Percentiles rank a stretch among this genome's conserved stretches.
Conservation (phyloP, 2,329 filamentous ascomycete species). For the Beauveria medogensis region DNA sequence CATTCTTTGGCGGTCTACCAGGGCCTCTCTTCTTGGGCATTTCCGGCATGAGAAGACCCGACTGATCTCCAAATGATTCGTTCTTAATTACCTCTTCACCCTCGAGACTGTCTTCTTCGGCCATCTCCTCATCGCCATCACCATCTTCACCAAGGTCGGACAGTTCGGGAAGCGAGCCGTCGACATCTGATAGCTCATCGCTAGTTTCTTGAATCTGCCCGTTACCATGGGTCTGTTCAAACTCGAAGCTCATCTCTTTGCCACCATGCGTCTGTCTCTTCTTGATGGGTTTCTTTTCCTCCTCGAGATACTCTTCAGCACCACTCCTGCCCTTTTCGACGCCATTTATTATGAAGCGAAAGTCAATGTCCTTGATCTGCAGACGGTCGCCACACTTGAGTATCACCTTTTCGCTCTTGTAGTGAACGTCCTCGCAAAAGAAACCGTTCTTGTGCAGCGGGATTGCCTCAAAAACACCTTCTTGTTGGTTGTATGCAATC, state of each 20-base stretch:
- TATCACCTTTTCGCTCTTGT: constrained; percentile 46
- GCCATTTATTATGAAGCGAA: constrained; percentile 61
- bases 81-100: constrained; percentile 20
- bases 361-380: constrained; percentile 62
- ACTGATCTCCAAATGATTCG: constrained; percentile 23
- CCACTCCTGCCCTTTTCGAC: constrained; percentile 50
- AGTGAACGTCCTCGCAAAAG: constrained; percentile 55
- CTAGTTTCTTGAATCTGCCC: constrained; percentile 50
- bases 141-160: constrained; percentile 31
- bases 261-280: constrained; percentile 47
- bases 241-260: constrained; percentile 67
- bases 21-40: constrained; percentile 64
- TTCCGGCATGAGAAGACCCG: constrained; percentile 29
- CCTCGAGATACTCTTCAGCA: constrained; percentile 37
- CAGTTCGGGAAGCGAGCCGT: constrained; percentile 32
- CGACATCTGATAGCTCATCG: constrained; percentile 40
- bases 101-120: constrained; percentile 21
- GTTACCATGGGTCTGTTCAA: constrained; percentile 53
- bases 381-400: constrained; percentile 59
- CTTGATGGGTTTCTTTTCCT: constrained; percentile 31
- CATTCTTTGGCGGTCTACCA: constrained; percentile 75
- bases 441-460: constrained; percentile 58
- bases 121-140: constrained; percentile 23
- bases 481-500: constrained; percentile 59
- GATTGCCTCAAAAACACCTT: constrained; percentile 56